Evolutionary conservation across 73 alveolate species (phyloP).

Genomic region (Tetrahymena thermophila): DNA sequence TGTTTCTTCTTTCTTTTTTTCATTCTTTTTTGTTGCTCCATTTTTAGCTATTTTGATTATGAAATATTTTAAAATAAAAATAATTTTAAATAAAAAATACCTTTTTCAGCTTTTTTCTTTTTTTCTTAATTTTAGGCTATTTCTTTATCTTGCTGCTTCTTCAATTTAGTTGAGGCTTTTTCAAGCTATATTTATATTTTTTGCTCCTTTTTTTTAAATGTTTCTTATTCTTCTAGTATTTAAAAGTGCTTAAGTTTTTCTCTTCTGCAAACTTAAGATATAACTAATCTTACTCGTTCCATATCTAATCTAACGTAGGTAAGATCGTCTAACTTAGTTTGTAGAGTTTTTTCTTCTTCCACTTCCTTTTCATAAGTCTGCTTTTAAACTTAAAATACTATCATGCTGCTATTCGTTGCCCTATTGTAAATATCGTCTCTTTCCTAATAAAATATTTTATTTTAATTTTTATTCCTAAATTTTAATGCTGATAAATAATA

Average conservation of each 20-base stretch:
- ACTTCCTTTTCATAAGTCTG: neutral
- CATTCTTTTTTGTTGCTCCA: neutral
- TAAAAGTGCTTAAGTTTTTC: neutral
- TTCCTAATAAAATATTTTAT: neutral
- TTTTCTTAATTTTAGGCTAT: neutral
- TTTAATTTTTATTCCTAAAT: neutral
- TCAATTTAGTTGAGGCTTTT: neutral
- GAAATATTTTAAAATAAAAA: neutral
- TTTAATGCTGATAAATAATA: neutral
- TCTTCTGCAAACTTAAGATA: neutral
- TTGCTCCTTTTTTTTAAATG: neutral
- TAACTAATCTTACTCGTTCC: neutral
- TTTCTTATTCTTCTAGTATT: neutral
- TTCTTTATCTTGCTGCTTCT: neutral
- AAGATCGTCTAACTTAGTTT: neutral
- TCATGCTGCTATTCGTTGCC: neutral
- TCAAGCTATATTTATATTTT: neutral
- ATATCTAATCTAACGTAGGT: neutral
- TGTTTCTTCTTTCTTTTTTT: neutral
- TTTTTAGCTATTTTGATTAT: neutral
- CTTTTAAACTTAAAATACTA: neutral
- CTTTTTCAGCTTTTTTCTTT: slow-evolving; percentile 1
- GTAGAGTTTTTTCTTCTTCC: neutral
- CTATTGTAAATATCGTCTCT: neutral
- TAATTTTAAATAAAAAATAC: neutral